A percentile compares a stretch with the other conserved stretches of the same genome.
phyloP scores from a whole-genome alignment of 2,329 filamentous ascomycete species.

The Coniochaeta pulveracea region DNA sequence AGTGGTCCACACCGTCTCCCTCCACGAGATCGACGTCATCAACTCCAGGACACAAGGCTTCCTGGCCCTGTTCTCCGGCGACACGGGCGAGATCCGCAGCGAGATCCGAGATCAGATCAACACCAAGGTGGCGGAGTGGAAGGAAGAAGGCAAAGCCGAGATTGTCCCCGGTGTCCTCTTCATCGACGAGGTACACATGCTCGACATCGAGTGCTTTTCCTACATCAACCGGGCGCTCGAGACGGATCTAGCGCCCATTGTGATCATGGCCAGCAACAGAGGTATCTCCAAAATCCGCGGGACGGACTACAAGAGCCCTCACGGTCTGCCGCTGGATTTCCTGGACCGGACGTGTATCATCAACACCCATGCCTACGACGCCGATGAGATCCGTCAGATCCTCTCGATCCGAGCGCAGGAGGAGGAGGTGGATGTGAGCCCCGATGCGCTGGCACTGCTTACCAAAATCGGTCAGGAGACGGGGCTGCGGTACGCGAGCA shows the following conservation, averaged over 20 bases:
- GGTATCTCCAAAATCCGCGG: constrained; percentile 86
- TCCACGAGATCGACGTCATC: constrained; percentile 99
- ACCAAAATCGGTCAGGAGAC: constrained; percentile 94
- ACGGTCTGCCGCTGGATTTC: constrained; percentile 91
- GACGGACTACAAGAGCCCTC: constrained; percentile 85
- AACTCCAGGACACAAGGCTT: constrained; percentile 99
- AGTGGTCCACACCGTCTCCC: constrained; percentile 88
- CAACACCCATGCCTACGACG: constrained; percentile 74
- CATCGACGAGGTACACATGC: constrained; percentile 99
- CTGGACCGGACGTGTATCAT: constrained; percentile 94
- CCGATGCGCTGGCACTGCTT: constrained; percentile 82
- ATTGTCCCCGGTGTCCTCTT: constrained; percentile 96
- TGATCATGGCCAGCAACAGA: constrained; percentile 98
- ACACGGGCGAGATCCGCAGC: constrained; percentile 94
- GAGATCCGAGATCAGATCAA: constrained; percentile 99
- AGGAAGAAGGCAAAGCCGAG: constrained; percentile 97
- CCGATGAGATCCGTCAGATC: constrained; percentile 86
- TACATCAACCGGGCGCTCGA: constrained; percentile 97
- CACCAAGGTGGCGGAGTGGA: constrained; percentile 97
- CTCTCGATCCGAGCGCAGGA: constrained; percentile 86
- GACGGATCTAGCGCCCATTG: constrained; percentile 86
- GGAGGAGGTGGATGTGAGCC: constrained; percentile 85
- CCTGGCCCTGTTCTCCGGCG: constrained; percentile 90
- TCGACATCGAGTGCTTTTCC: constrained; percentile 97
- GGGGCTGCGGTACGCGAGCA: constrained; percentile 90